phyloP scores from a whole-genome alignment of 495 filamentous ascomycete genomes.

The Cryomyces antarcticus region DNA sequence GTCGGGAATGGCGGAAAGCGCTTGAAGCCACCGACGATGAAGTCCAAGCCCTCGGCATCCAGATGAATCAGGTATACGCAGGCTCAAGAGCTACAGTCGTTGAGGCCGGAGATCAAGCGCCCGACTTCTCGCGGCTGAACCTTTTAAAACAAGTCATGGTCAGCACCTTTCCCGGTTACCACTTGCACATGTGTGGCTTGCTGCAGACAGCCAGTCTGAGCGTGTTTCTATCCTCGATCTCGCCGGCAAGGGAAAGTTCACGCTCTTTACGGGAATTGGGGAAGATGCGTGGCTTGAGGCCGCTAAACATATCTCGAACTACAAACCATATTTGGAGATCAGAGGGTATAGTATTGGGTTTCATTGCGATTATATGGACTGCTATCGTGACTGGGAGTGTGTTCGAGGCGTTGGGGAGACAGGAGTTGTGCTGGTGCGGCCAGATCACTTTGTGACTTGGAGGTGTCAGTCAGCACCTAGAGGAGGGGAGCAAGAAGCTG shows the following conservation, averaged over 20 bases:
- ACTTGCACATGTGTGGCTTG: constrained; percentile 25
- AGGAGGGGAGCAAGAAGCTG: too few species aligned
- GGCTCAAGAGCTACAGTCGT: constrained; percentile 2
- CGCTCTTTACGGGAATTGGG: constrained; percentile 20
- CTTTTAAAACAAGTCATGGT: constrained; percentile 1
- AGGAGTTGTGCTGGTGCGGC: constrained; percentile 23
- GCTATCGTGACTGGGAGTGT: constrained; percentile 19
- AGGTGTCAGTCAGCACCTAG: constrained; percentile 10
- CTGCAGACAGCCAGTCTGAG: constrained; percentile 6
- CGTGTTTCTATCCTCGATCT: constrained; percentile 12
- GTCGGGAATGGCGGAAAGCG: constrained; percentile 10
- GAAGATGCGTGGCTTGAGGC: constrained; percentile 13
- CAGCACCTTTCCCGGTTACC: constrained; percentile 18
- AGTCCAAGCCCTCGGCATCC: constrained; percentile 20
- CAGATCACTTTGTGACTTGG: constrained; percentile 26
- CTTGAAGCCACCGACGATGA: constrained; percentile 17
- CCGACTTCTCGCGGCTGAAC: background rate
- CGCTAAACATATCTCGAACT: constrained; percentile 1
- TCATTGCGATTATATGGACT: constrained; percentile 21
- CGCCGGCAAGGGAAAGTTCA: constrained; percentile 17
- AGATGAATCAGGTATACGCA: constrained; percentile 23
- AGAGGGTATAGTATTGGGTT: constrained; percentile 19
- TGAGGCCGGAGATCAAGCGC: constrained; percentile 12
- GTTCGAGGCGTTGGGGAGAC: constrained; percentile 19
- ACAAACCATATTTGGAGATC: constrained; percentile 9